Base-by-base conservation (phyloP, 2,329 filamentous ascomycete genomes). In the Chaetomium strumarium region DNA sequence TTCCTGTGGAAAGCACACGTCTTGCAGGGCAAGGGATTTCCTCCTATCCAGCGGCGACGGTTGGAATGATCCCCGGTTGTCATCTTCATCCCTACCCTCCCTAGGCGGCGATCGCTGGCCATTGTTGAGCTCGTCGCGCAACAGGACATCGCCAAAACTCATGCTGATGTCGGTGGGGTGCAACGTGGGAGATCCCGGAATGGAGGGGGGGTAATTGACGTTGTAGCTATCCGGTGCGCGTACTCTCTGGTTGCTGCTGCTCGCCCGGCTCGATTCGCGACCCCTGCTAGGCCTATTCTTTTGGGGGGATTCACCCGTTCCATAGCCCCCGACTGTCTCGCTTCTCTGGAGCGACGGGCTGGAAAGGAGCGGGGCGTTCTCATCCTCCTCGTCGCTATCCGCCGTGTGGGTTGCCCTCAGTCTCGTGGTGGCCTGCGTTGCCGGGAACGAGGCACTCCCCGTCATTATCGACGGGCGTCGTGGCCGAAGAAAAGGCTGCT, bases 1-100 rank as follows among this genome's bases (percentile, higher is more conserved):
- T 50, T 87, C 85, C 6, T 84, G 83, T 0, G 91, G 92, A 63
- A 96, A 96, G 72, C 93, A 96, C 0, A 97, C 91, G 70, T 97
- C 93, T 11, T 84, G 77, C 12, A 85, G 68, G 12, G 78, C 76
- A 58, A 83, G 77, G 5, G 80, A 84, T 52, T 78, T 76, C 36
- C 85, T 77, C 45, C 76, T 68, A 16, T 73, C 64, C 68, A 74
- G 57, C 61, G 71, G 56, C 66, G 67, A 61, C 55, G 66, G 56
- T 63, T 67, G 62, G 62, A 54, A 72, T 62, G 61, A 67, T 37
- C 53, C 42, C 10, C 59, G 58, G 6, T 48, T 49, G 24, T 52
- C 58, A 14, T 50, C 55, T 7, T 59, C 58, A n/a, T 56, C 54
- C 0, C 41, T 40, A 5, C 44, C 36, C 13, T 52, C 55, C 42